Evolutionary conservation across 352 stramenopile genomes (phyloP).

Genomic region (Phytophthora hybrid): DNA sequence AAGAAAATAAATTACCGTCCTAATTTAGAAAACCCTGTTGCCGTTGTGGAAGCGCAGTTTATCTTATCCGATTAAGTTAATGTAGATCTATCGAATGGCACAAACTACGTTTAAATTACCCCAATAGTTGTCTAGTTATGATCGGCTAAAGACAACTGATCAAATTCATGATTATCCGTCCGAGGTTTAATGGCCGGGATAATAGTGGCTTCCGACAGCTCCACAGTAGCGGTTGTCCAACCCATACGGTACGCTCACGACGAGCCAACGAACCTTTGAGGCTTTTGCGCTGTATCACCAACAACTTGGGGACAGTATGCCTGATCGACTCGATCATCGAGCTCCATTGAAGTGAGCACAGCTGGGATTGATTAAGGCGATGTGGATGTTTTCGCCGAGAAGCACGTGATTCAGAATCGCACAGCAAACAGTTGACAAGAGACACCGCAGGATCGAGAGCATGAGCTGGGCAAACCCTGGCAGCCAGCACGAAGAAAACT

Average conservation of each 20-base stretch:
- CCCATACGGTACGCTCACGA: not conserved
- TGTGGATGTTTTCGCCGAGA: conserved; percentile 14
- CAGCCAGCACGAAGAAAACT: not conserved
- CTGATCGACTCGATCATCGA: not conserved
- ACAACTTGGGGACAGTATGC: not conserved
- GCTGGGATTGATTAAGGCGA: conserved; percentile 23
- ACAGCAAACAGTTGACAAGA: not conserved
- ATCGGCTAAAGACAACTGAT: too few species aligned
- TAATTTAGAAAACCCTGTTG: too few species aligned
- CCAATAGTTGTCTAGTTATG: too few species aligned
- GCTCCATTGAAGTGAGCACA: conserved; percentile 1
- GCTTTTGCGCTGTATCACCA: not conserved
- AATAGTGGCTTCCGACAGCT: not conserved
- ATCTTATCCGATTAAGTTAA: too few species aligned
- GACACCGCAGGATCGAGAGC: not conserved
- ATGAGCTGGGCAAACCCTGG: not conserved
- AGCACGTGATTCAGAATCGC: not conserved
- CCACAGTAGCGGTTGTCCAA: not conserved
- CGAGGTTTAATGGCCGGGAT: too few species aligned
- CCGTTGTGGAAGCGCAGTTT: too few species aligned
- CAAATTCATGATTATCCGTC: too few species aligned
- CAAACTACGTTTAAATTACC: too few species aligned
- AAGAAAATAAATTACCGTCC: too few species aligned
- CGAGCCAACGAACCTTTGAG: conserved; percentile 5
- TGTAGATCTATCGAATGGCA: too few species aligned